Conservation (phyloP, 2,329 filamentous ascomycete species). For the Fonsecaea multimorphosa region DNA sequence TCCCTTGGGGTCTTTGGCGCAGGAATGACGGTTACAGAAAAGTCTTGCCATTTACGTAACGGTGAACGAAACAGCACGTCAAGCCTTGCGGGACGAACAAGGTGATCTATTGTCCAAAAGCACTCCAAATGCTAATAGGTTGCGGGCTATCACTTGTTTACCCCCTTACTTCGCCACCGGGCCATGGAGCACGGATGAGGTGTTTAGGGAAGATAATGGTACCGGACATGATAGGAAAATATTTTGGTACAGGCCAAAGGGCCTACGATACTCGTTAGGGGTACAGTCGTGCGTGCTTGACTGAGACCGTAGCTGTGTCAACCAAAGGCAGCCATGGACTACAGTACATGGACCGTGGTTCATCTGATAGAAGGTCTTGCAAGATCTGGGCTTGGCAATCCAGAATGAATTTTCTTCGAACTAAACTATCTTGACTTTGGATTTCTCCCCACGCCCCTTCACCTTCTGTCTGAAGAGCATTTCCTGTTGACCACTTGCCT, state of each 20-base stretch:
- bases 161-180: neutral
- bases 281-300: neutral
- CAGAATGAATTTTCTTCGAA: neutral
- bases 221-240: neutral
- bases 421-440: neutral
- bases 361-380: neutral
- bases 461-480: neutral
- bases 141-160: conserved; percentile 3
- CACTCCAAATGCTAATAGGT: neutral
- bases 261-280: neutral
- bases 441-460: neutral
- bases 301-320: neutral
- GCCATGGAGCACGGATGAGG: neutral
- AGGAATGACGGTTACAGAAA: conserved; percentile 16
- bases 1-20: conserved; percentile 1
- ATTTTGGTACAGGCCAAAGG: neutral
- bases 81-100: neutral
- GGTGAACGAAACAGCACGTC: conserved; percentile 12
- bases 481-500: no score
- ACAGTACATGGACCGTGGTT: neutral
- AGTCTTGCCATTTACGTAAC: conserved; percentile 8
- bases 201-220: neutral
- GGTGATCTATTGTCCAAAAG: conserved; percentile 3
- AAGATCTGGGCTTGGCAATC: neutral
- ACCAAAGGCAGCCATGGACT: neutral